Base-by-base conservation (phyloP, 192 early-diverging fungal genomes). In the Umbelopsis vinacea region DNA sequence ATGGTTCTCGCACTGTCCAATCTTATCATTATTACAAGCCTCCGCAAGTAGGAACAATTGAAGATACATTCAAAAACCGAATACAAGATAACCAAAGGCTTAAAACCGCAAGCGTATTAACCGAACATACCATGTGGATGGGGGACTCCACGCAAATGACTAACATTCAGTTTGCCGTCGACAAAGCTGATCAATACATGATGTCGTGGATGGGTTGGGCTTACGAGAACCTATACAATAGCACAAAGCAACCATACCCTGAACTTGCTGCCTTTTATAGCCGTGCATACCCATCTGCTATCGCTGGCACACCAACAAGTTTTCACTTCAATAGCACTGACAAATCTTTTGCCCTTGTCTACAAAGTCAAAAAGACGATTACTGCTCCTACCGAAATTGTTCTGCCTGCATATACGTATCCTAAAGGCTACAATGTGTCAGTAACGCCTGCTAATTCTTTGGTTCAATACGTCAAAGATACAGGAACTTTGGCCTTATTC, bases 121-220 rank as follows among this genome's bases (percentile, higher is more conserved):
- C 87, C 26, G 87, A 89, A 70, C 86, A 84, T 54, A 79, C 81
- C 26, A 80, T 85, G 76, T 85, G 85, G 84, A 77, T 68, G 50
- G 74, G 71, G 2, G 70, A 69, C 7, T 54, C 71, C 0, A 78
- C 69, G 10, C 72, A 80, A 15, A 50, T 84, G 21, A 48, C 74
- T 3, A 47, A 73, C 10, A 82, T 85, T 40, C 78, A 73, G 11
- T 48, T 69, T 46, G 78, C 84, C 2, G 75, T 82, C 3, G 69
- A 78, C 10, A 74, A 80, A 33, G 82, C 82, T 8, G 87, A 87
- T 48, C 37, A 57, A 15, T 83, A 85, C 67, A 75, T 82, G 72
- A 76, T 81, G 38, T 81, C 80, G 24, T 89, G 87, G 87, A 78
- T 79, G 55, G 87, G 85, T 7, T 88, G 85, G 85, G 74, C 85